Base-by-base conservation (phyloP, 805 yeast species). In the Lipomyces yamanashiensis region DNA sequence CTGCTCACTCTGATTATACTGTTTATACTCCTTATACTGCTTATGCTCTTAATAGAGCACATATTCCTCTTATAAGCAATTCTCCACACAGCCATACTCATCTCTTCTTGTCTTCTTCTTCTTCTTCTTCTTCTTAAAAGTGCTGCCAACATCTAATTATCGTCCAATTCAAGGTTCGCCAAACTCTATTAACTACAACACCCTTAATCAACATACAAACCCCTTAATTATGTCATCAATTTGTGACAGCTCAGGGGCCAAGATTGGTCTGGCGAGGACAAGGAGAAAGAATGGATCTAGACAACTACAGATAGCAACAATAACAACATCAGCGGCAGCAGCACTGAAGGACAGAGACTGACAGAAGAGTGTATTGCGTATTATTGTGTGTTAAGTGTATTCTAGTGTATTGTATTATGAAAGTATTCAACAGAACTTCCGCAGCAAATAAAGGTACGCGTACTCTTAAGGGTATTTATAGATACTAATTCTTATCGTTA, bases 381-480 rank as follows among this genome's bases (percentile, higher is more conserved):
- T 5, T 13, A 15, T 10, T 21, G 2, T 9, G 19, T n/a, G n/a
- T n/a, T n/a, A n/a, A n/a, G 48, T n/a, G 19, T 13, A 9, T 9
- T 2, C 43, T n/a, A 40, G n/a, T 13, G 21, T n/a, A n/a, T 5
- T n/a, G n/a, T 19, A 15, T 19, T 15, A 48, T 57, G 60, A 57
- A 57, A 12, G 60, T 48, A 4, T 48, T 57, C n/a, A 36, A 21
- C 28, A 28, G 40, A 13, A 48, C 60, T 19, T 49, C 60, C 19
- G 19, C 48, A 2, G n/a, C 48, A 21, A n/a, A 7, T 5, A 43
- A 43, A 43, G 48, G 48, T 43, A 17, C 28, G 28, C 48, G 15
- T 43, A 2, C 28, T 23, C 40, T 4, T 5, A 28, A 28, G 5
- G 5, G 13, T 34, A 34, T 49, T 13, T 49, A 8, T 33, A 21